These are phyloP conservation scores for Wickerhamiella spandovensis DNA, from an alignment of 805 yeast species.

Conservation along the genomic window DNA sequence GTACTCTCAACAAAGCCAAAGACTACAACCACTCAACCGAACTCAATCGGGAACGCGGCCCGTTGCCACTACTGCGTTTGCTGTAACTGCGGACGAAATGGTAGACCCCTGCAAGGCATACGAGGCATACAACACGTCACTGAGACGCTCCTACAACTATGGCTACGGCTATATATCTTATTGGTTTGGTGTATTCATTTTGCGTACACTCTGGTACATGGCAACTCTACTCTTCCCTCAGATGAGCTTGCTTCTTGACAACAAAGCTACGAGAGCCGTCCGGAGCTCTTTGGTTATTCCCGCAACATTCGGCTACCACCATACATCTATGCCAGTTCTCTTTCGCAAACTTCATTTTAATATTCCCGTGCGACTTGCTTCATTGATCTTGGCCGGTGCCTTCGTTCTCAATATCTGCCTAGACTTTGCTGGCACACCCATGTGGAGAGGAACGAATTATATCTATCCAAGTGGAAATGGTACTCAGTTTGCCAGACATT, in stretches of 20 bases:
- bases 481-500: background rate
- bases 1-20: background rate
- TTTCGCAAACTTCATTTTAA: conserved; percentile 6
- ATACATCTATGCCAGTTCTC: conserved; percentile 16
- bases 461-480: background rate
- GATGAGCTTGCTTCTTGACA: background rate
- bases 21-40: background rate
- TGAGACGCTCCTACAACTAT: background rate
- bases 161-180: background rate
- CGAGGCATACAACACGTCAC: background rate
- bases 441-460: conserved; percentile 10
- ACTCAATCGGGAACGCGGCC: background rate
- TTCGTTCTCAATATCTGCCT: conserved; percentile 22
- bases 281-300: conserved; percentile 17
- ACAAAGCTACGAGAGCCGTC: background rate
- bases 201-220: background rate
- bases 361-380: conserved; percentile 31
- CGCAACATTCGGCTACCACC: conserved; percentile 15
- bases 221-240: background rate
- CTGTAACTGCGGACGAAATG: background rate
- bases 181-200: background rate
- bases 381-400: conserved; percentile 26
- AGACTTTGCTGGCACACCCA: conserved; percentile 19
- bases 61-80: background rate
- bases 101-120: background rate